Evolutionary conservation across 2,329 filamentous ascomycete species (phyloP).

Genomic region (Cordyceps pruinosa): DNA sequence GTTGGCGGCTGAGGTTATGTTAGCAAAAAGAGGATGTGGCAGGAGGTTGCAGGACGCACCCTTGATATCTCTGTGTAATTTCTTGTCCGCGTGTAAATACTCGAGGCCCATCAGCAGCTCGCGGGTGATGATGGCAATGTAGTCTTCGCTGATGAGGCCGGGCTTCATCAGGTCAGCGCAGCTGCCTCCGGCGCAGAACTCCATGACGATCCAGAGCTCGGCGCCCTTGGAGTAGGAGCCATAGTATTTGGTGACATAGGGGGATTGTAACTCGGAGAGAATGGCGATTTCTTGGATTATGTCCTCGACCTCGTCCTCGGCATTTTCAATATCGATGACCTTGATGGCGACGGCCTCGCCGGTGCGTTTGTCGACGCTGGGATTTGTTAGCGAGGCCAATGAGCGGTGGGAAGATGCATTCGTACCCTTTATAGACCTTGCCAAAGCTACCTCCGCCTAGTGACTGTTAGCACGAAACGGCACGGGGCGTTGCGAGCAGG

Average conservation of each 20-base stretch:
- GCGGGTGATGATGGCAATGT: conserved; percentile 90
- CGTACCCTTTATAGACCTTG: conserved; percentile 94
- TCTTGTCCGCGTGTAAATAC: conserved; percentile 91
- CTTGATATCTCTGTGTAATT: conserved; percentile 94
- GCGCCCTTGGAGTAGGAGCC: conserved; percentile 94
- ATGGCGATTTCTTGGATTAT: conserved; percentile 99
- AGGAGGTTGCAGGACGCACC: conserved; percentile 40
- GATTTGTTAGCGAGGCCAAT: conserved; percentile 7
- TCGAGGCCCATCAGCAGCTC: conserved; percentile 86
- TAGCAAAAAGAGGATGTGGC: not conserved
- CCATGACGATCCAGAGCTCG: conserved; percentile 99
- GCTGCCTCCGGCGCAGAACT: conserved; percentile 94
- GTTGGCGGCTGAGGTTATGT: conserved; percentile 64
- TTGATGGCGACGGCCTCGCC: conserved; percentile 96
- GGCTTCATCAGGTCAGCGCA: conserved; percentile 95
- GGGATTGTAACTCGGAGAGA: conserved; percentile 88
- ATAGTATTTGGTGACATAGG: conserved; percentile 96
- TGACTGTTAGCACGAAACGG: not conserved
- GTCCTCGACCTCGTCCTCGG: conserved; percentile 98
- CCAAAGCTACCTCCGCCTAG: conserved; percentile 93
- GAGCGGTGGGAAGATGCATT: not conserved
- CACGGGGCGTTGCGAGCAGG: not conserved
- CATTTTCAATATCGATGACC: conserved; percentile 96
- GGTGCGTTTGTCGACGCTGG: conserved; percentile 82
- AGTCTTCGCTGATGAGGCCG: conserved; percentile 83